Evolutionary conservation across 129 eudicot species (phyloP), one percentile per base, ranked within the genome.

Genomic region (Artemisia argyi): DNA sequence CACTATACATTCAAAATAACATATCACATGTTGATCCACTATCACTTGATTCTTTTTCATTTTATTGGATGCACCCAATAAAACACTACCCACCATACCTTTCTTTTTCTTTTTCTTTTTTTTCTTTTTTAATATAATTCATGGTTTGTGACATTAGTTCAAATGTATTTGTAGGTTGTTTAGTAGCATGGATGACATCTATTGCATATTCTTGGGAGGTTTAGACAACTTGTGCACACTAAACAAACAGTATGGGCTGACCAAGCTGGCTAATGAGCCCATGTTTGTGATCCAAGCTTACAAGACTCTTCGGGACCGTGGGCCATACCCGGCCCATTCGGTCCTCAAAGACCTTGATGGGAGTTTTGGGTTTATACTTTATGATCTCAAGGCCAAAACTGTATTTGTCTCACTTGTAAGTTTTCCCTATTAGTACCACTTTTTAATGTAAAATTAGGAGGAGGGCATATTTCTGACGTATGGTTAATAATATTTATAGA

Each of bases 211-310:
- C 14, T 15, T 85, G 82, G 97, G 96, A 50, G 74, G 83, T 57
- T 64, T 92, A 57, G 65, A 83, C 91, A 92, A 92, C 81, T 72
- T 92, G 66, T 83, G 85, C 71, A 28, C 77, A 63, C 91, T 88
- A 1, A 89, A 84, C 85, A 92, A 83, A 80, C 97, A 89, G 64
- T 92, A 92, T 72, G 94, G 97, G 47, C 79, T 92, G 7, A 50
- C 87, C 44, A 89, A 86, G 83, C 6, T 58, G 61, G 81, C 74
- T 11, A 84, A 89, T 58, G 96, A 89, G 79, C 89, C 96, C 8
- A 84, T 86, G 89, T 85, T 86, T 47, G 55, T 20, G 55, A 19
- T 47, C 72, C 72, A 67, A 50, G 72, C 72, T n/a, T 64, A 67
- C 59, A 67, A 67, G 60, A 67, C 72, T 20, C 46, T 64, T 17